Base-by-base conservation (phyloP, 2,329 filamentous ascomycete species). In the Colletotrichum tropicale region DNA sequence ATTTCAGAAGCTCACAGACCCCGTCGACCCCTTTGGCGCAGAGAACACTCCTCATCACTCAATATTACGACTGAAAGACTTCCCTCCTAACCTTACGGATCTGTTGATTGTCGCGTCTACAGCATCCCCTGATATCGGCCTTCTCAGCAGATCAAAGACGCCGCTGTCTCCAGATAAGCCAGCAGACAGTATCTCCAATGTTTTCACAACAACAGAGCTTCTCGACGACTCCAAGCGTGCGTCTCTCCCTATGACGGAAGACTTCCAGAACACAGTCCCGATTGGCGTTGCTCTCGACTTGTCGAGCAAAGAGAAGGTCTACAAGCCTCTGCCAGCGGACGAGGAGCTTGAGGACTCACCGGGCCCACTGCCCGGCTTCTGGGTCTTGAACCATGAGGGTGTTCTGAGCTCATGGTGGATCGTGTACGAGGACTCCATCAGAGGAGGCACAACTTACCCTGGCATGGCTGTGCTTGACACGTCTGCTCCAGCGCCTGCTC, bases 401-500 rank as follows among this genome's bases (percentile, higher is more conserved):
- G 86, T 98, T 12, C 87, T 99, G 18, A 92, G 92, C 61, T 90
- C 93, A 15, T 99, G 96, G 96, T 98, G 96, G 95, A 86, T 98
- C 58, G 91, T 98, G 24, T 98, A 98, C 85, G 92, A 94, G 43
- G 95, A 98, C 56, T 96, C 96, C 3, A 93, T 99, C 76, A 91
- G 93, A 75, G 88, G 93, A 79, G 93, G 93, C 5, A 92, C 91
- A 8, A 91, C 91, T 1, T 98, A 96, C 83, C 90, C 93, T 55
- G 94, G 94, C 6, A 87, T 98, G 77, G 86, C 89, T 24, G 69
- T 80, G 34, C 74, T 82, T 78, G 79, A 86, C 9, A 79, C 83
- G 10, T 72, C 79, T 18, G 74, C 81, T 43, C 78, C 81, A 76
- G 71, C 81, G 6, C 74, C 84, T 69, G 79, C 81, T 7, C 73